Evolutionary conservation across 192 early-diverging fungal species (phyloP).

Genomic region (Kappamyces sp.): DNA sequence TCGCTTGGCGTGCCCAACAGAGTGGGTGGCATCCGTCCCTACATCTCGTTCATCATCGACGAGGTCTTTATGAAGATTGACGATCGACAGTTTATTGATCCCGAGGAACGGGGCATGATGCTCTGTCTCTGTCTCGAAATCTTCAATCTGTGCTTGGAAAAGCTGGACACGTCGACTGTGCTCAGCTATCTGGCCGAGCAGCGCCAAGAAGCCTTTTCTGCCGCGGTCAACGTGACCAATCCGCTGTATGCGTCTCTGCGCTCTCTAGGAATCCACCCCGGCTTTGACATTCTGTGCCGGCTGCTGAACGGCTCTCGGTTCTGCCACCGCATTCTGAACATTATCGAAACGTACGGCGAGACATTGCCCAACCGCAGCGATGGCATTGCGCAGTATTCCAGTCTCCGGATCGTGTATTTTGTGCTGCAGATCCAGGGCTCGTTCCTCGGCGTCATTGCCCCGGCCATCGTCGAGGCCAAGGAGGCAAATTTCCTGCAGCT

Average conservation of each 20-base stretch:
- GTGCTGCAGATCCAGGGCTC: constrained; percentile 68
- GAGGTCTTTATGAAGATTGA: constrained; percentile 74
- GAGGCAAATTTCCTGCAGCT: constrained; percentile 28
- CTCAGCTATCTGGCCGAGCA: constrained; percentile 14
- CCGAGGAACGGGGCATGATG: constrained; percentile 74
- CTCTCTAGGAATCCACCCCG: constrained; percentile 63
- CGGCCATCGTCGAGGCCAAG: constrained; percentile 41
- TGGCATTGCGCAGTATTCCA: neutral
- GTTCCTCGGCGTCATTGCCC: constrained; percentile 63
- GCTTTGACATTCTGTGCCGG: constrained; percentile 73
- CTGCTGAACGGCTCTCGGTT: constrained; percentile 73
- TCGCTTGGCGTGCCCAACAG: constrained; percentile 63
- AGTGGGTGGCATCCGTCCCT: constrained; percentile 63
- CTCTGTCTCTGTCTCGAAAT: constrained; percentile 63
- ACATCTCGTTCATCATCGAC: constrained; percentile 79
- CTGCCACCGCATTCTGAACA: constrained; percentile 60
- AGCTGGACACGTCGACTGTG: constrained; percentile 62
- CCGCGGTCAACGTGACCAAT: neutral
- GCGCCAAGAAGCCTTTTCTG: constrained; percentile 2
- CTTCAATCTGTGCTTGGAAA: constrained; percentile 71
- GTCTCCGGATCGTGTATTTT: constrained; percentile 28
- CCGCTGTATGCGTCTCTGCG: constrained; percentile 6
- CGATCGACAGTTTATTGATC: constrained; percentile 55
- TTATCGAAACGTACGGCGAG: constrained; percentile 48
- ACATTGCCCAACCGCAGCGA: constrained; percentile 9